Conservation (phyloP, 257 asterid genomes). For the Capsicum pubescens region DNA sequence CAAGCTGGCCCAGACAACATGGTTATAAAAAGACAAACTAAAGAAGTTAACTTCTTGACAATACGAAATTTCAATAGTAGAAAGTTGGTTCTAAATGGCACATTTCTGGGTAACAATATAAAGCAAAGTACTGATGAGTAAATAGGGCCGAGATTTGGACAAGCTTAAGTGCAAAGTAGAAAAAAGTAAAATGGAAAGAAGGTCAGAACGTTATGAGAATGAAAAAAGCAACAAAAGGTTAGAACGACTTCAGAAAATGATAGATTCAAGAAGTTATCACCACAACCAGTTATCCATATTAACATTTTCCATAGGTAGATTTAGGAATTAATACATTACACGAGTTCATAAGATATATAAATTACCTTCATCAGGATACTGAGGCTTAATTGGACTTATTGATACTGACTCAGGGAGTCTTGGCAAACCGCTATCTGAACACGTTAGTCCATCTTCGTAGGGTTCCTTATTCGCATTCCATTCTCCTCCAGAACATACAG, state of each 20-base stretch:
- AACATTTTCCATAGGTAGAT: background rate
- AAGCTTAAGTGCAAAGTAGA: background rate
- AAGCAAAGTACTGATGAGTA: background rate
- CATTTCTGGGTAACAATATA: background rate
- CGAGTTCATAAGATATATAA: background rate
- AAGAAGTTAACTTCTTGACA: background rate
- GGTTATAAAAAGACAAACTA: no score
- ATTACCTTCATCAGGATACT: slow-evolving; percentile 25
- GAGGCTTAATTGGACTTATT: slow-evolving; percentile 36
- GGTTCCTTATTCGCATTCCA: slow-evolving; percentile 40
- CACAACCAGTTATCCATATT: background rate
- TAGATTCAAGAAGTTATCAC: background rate
- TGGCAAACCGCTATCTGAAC: slow-evolving; percentile 32
- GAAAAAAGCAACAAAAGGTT: background rate
- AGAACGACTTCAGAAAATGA: background rate
- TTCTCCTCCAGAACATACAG: slow-evolving; percentile 46
- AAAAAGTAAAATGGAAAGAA: background rate
- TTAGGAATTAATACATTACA: background rate
- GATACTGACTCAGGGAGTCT: slow-evolving; percentile 34
- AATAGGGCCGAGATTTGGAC: background rate
- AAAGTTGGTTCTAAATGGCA: background rate
- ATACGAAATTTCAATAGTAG: background rate
- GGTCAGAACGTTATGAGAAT: background rate
- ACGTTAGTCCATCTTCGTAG: slow-evolving; percentile 37
- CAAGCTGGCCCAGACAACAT: no score